Conservation (phyloP, 371 early-diverging fungal genomes). For the Aphelidium insulamus region DNA sequence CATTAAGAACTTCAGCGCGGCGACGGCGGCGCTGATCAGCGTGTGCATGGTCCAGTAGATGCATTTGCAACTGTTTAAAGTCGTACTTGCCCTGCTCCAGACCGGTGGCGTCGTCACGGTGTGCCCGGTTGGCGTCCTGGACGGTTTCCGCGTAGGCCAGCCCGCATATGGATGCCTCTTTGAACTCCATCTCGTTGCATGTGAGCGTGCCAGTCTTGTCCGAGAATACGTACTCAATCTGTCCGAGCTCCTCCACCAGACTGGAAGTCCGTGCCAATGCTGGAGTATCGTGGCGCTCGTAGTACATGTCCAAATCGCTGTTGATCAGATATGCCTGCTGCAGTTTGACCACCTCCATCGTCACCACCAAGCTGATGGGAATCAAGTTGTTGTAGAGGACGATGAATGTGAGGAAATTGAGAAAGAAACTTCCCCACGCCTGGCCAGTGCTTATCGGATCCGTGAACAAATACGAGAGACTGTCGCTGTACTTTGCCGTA, state of each 20-base stretch:
- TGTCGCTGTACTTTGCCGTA: too few relatives aligned
- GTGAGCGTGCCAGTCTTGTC: slow-evolving; percentile 93
- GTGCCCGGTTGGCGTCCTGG: slow-evolving; percentile 46
- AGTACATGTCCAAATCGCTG: slow-evolving; percentile 65
- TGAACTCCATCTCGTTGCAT: slow-evolving; percentile 88
- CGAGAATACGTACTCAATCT: slow-evolving; percentile 63
- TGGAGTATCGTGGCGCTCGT: slow-evolving; percentile 54
- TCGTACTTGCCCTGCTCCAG: slow-evolving; percentile 35
- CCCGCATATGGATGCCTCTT: slow-evolving; percentile 56
- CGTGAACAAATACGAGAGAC: too few relatives aligned
- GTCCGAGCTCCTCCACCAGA: slow-evolving; percentile 83
- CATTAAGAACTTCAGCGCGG: slow-evolving; percentile 37
- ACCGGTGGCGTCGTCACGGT: slow-evolving; percentile 30
- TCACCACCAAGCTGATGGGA: slow-evolving; percentile 75
- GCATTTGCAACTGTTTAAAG: slow-evolving; percentile 33
- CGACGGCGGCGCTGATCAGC: too few relatives aligned
- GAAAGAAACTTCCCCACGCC: background rate
- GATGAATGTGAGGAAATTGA: slow-evolving; percentile 62
- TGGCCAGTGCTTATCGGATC: too few relatives aligned
- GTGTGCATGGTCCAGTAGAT: slow-evolving; percentile 23
- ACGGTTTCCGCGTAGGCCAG: slow-evolving; percentile 47
- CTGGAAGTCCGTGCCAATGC: slow-evolving; percentile 68
- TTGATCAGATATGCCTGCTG: slow-evolving; percentile 56
- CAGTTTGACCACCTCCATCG: slow-evolving; percentile 77
- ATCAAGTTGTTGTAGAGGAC: slow-evolving; percentile 77